Conservation (phyloP, 306 rosid genomes). For the Rosa chinensis region DNA sequence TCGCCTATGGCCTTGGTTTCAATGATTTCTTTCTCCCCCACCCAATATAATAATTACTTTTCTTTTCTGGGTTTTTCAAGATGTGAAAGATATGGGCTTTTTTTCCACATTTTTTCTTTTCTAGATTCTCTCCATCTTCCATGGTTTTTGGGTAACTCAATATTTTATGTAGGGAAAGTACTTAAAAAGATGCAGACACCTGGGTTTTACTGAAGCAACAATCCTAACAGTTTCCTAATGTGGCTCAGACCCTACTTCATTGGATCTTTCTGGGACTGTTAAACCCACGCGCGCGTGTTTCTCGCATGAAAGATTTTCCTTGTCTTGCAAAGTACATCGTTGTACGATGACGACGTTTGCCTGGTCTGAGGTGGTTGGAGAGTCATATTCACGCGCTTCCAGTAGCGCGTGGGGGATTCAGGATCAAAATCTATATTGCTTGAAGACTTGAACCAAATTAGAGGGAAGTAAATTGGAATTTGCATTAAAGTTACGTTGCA, state of each 20-base stretch:
- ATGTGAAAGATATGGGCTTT: slow-evolving; percentile 26
- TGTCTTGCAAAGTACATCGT: not conserved
- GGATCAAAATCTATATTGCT: accelerated
- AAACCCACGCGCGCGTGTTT: slow-evolving; percentile 27
- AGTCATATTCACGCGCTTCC: not conserved
- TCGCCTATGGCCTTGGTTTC: slow-evolving; percentile 25
- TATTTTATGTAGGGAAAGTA: slow-evolving; percentile 28
- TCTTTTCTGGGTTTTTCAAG: slow-evolving; percentile 18
- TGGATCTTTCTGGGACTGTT: not conserved
- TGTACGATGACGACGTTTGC: slow-evolving; percentile 17
- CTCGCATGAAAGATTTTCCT: not conserved
- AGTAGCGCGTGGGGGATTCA: not conserved
- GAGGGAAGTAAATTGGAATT: not conserved
- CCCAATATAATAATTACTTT: slow-evolving; percentile 2
- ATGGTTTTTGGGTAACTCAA: slow-evolving; percentile 40
- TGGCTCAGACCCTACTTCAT: slow-evolving; percentile 16
- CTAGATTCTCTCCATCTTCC: slow-evolving; percentile 48
- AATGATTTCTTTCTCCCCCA: slow-evolving; percentile 14
- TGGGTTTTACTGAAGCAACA: slow-evolving; percentile 40
- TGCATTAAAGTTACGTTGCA: slow-evolving; percentile 14
- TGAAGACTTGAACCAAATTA: not conserved
- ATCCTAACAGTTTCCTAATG: slow-evolving; percentile 31
- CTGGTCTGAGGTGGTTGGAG: not conserved
- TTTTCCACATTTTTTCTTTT: slow-evolving; percentile 23
- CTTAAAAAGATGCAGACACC: slow-evolving; percentile 36